Conservation (phyloP, 345 rosid species). For the Xanthoceras sorbifolium region DNA sequence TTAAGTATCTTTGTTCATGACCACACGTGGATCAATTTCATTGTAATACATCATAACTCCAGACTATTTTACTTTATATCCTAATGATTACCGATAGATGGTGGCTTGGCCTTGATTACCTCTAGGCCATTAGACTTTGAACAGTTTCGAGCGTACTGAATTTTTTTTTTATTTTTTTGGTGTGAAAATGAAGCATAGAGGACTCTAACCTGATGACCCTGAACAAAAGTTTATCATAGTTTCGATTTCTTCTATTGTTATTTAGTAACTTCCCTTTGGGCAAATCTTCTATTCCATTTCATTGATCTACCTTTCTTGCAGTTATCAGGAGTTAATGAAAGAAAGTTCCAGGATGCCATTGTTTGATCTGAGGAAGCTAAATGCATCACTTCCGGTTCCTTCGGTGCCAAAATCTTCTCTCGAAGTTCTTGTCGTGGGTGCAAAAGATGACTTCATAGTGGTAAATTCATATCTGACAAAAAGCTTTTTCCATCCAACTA, state of each 20-base stretch:
- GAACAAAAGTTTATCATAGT: not conserved
- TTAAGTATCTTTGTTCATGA: not conserved
- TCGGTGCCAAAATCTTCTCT: constrained; percentile 48
- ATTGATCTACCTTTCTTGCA: constrained; percentile 31
- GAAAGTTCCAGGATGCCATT: constrained; percentile 73
- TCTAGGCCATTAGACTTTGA: not conserved
- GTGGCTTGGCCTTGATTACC: not conserved
- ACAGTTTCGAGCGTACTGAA: not conserved
- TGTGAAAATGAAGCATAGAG: not conserved
- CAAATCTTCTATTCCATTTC: not conserved
- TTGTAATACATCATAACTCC: not conserved
- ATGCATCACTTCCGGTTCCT: constrained; percentile 85
- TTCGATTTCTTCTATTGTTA: not conserved
- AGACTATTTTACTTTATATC: not conserved
- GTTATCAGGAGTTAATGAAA: constrained; percentile 80
- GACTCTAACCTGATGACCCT: not conserved
- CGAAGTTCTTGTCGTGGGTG: constrained; percentile 70
- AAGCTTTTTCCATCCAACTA: not conserved
- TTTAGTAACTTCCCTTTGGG: not conserved
- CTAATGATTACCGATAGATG: not conserved
- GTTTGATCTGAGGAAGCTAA: constrained; percentile 85
- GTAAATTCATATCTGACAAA: constrained; percentile 34
- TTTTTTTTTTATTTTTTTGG: not conserved
- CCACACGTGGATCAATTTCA: not conserved
- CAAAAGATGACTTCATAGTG: constrained; percentile 82